Percentiles rank a stretch among this genome's conserved stretches.
Conservation (phyloP, 352 stramenopile species). For the Phytophthora quininea region DNA sequence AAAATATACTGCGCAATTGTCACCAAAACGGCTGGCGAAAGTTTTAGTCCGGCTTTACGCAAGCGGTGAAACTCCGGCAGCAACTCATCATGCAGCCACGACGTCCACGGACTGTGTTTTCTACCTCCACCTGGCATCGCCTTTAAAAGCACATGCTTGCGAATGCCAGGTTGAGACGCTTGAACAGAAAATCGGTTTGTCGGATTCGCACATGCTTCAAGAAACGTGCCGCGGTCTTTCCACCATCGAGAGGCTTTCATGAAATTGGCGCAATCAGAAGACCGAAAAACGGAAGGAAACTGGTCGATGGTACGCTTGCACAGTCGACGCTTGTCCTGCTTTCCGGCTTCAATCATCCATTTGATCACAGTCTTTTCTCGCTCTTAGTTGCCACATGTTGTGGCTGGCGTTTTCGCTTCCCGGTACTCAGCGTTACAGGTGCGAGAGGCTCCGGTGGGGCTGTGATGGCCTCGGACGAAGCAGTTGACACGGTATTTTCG, state of each 20-base stretch:
- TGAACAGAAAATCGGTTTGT: background rate
- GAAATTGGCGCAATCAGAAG: background rate
- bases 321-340: too few species aligned
- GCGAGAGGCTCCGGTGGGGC: too few species aligned
- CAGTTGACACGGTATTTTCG: too few species aligned
- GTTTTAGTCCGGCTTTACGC: background rate
- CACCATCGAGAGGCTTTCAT: background rate
- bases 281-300: slow-evolving; percentile 2
- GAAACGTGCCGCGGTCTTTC: background rate
- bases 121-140: too few species aligned
- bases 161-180: background rate
- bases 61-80: background rate
- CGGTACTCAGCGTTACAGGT: too few species aligned
- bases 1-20: background rate
- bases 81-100: background rate
- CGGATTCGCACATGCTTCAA: background rate
- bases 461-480: too few species aligned
- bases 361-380: too few species aligned
- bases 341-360: too few species aligned
- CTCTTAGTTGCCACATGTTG: too few species aligned
- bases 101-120: background rate
- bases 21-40: background rate
- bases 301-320: too few species aligned
- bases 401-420: background rate
- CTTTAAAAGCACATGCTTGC: background rate